Evolutionary conservation across 805 yeast genomes (phyloP), one percentile per base, ranked within the genome.

Genomic region (Cyberlindnera japonica): DNA sequence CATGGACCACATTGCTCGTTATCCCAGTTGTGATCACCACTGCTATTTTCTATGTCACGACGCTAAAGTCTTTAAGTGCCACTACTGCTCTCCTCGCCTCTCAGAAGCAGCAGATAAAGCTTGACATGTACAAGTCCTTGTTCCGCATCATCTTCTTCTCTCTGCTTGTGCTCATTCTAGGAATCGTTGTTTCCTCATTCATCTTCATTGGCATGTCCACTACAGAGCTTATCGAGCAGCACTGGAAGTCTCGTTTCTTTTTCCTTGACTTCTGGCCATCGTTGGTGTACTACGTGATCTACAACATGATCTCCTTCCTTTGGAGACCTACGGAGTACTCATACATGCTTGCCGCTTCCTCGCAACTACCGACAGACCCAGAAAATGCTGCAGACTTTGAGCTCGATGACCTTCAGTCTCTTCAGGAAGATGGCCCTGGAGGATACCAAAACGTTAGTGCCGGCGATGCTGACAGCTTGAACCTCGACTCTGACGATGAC

Each of bases 241-340:
- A 86, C 59, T 93, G 99, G 99, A 86, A 90, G 64, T 77, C 87
- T 33, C 78, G 95, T 56, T 90, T 87, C 69, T 88, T 93, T 55
- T 64, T 88, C 39, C 74, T 83, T 33, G 96, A 91, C 53, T 95
- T 95, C 68, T 90, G 98, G 96, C 95, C 96, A 28, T 81, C 95
- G 35, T 74, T 88, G 35, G 82, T 89, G 12, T 93, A 88, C 65
- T 87, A 85, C 57, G 64, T 81, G 35, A 90, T 90, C 27, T 90
- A 93, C 61, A 75, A 83, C 54, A 77, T 89, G 9, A 72, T 93
- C 48, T 86, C 96, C 5, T 78, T 89, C 68, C 76, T 93, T 48
- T 93, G 99, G 99, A 82, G 99, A 63, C 99, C 99, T 39, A 91
- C 97, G 0, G 93, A 84, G 52, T 88, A 95, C 29, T 89, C 96